A percentile compares a stretch with the other conserved stretches of the same genome.
phyloP scores from a whole-genome alignment of 768 basidiomycete species.

The Trametes elegans region DNA sequence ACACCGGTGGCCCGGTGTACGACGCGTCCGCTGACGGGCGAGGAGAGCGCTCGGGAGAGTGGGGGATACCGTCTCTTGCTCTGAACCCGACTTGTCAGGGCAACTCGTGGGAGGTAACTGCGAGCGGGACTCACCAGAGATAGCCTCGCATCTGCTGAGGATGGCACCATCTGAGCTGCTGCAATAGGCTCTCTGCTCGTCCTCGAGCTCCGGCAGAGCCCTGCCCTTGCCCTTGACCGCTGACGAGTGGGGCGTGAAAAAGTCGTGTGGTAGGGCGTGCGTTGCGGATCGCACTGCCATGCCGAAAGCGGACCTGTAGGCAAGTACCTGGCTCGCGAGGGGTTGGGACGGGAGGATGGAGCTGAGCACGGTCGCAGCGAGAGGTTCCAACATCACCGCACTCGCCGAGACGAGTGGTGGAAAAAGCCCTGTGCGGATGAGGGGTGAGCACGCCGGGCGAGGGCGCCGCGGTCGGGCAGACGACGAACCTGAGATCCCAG shows the following conservation, averaged over 20 bases:
- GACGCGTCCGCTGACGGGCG: slow-evolving; percentile 23
- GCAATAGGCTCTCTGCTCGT: slow-evolving; percentile 11
- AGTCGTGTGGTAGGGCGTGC: slow-evolving; percentile 41
- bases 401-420: slow-evolving; percentile 26
- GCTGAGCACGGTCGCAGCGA: slow-evolving; percentile 53
- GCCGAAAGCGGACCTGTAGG: slow-evolving; percentile 30
- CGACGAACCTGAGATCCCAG: slow-evolving; percentile 16
- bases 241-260: slow-evolving; percentile 55
- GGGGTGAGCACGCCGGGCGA: neutral
- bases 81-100: neutral
- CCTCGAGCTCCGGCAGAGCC: slow-evolving; percentile 28
- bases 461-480: neutral
- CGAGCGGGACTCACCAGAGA: neutral
- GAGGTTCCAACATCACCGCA: slow-evolving; percentile 62
- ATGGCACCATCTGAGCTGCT: neutral
- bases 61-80: neutral
- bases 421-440: slow-evolving; percentile 4
- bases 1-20: slow-evolving; percentile 13
- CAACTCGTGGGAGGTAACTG: neutral
- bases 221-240: slow-evolving; percentile 48
- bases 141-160: neutral
- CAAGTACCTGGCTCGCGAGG: slow-evolving; percentile 25
- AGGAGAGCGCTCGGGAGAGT: neutral
- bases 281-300: slow-evolving; percentile 32
- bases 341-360: slow-evolving; percentile 38